phyloP scores from a whole-genome alignment of 2,329 filamentous ascomycete genomes.

The Arthroderma sp. region DNA sequence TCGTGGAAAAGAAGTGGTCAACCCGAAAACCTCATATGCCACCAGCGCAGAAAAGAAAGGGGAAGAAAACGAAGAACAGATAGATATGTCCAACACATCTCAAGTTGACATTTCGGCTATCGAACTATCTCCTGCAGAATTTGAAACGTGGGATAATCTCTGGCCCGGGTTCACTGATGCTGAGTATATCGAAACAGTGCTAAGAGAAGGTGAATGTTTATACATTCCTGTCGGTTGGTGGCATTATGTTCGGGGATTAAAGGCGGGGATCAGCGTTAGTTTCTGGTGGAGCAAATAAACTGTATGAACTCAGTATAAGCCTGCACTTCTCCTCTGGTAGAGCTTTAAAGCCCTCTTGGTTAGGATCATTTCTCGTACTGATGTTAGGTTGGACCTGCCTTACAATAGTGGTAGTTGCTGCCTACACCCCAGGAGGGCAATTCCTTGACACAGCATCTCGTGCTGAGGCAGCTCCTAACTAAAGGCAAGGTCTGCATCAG shows the following conservation, averaged over 20 bases:
- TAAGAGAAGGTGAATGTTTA: constrained; percentile 70
- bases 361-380: too few species aligned
- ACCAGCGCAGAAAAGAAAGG: constrained; percentile 4
- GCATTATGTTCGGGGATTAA: constrained; percentile 86
- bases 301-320: neutral
- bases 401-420: too few species aligned
- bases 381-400: too few species aligned
- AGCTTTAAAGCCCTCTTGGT: too few species aligned
- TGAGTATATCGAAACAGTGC: constrained; percentile 60
- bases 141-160: constrained; percentile 31
- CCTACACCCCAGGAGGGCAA: too few species aligned
- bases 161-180: constrained; percentile 49
- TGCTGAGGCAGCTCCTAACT: too few species aligned
- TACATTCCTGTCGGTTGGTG: constrained; percentile 95
- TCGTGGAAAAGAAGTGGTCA: constrained; percentile 27
- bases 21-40: constrained; percentile 7
- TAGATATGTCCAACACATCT: constrained; percentile 91
- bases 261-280: constrained; percentile 82
- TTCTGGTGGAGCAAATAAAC: constrained; percentile 75
- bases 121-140: constrained; percentile 41
- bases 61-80: constrained; percentile 45
- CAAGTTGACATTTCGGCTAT: constrained; percentile 60
- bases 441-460: too few species aligned
- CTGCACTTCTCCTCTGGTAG: too few species aligned
- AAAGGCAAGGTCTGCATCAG: too few species aligned